Evolutionary conservation across 768 basidiomycete genomes (phyloP).

Genomic region (Agaricus subrufescens): DNA sequence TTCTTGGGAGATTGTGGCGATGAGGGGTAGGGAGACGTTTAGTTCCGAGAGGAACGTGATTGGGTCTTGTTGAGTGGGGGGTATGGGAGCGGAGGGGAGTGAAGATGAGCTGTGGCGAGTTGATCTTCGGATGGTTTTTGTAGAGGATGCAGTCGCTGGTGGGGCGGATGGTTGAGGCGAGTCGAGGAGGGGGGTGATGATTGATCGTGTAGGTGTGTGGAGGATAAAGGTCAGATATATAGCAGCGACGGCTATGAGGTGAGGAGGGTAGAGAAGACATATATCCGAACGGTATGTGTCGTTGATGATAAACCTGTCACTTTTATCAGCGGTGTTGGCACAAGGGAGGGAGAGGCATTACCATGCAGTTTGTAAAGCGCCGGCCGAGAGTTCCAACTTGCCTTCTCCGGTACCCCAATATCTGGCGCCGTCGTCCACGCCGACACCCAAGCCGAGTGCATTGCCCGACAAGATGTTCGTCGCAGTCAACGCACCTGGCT

Average conservation of each 20-base stretch:
- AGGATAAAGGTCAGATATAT: conserved; percentile 85
- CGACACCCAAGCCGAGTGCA: conserved; percentile 36
- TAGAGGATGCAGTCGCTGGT: conserved; percentile 2
- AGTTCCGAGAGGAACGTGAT: conserved; percentile 81
- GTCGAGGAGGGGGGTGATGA: conserved; percentile 6
- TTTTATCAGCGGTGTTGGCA: not conserved
- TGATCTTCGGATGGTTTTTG: conserved; percentile 27
- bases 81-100: conserved; percentile 26
- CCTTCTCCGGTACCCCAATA: conserved; percentile 84
- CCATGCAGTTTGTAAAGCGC: conserved; percentile 90
- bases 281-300: conserved; percentile 93
- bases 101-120: conserved; percentile 54
- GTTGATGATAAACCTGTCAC: conserved; percentile 86
- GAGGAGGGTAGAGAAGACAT: conserved; percentile 92
- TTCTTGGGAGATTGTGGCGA: conserved; percentile 87
- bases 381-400: conserved; percentile 68
- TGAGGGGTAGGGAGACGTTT: conserved; percentile 76
- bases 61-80: conserved; percentile 52
- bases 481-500: conserved; percentile 44
- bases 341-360: conserved; percentile 27
- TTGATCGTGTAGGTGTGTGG: conserved; percentile 48
- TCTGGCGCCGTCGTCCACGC: conserved; percentile 47
- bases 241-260: conserved; percentile 88
- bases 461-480: not conserved
- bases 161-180: conserved; percentile 15